Conservation (phyloP, 331 rosid genomes). For the Cucumis variabilis region DNA sequence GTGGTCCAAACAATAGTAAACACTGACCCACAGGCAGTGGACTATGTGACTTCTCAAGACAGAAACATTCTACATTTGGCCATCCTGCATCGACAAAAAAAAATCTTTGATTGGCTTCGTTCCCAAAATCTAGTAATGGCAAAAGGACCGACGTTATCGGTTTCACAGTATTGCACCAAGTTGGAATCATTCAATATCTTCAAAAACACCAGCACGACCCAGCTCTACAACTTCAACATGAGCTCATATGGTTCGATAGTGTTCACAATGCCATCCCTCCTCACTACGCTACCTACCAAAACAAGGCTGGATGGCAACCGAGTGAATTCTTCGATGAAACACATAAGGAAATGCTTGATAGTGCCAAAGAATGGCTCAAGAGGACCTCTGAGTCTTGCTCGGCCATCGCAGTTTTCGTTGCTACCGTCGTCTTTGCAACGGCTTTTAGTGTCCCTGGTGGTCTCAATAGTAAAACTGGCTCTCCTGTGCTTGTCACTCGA, state of each 20-base stretch:
- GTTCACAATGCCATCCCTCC: background rate
- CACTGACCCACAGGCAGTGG: constrained; percentile 38
- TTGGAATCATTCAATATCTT: background rate
- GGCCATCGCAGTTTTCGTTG: constrained; percentile 45
- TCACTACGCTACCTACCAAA: constrained; percentile 28
- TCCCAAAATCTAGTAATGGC: background rate
- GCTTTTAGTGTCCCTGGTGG: constrained; percentile 57
- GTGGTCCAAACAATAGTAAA: constrained; percentile 23
- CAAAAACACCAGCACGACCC: constrained; percentile 9
- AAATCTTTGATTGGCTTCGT: constrained; percentile 9
- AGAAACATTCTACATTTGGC: constrained; percentile 45
- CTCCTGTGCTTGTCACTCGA: constrained; percentile 34
- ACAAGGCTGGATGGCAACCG: constrained; percentile 25
- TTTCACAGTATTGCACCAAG: constrained; percentile 47
- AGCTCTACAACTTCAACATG: constrained; percentile 49
- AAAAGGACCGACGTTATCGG: constrained; percentile 39
- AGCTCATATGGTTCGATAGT: constrained; percentile 46
- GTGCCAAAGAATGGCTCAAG: constrained; percentile 46
- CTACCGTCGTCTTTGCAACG: constrained; percentile 49
- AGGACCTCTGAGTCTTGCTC: constrained; percentile 54
- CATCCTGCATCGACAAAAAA: constrained; percentile 25
- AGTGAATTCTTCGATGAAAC: constrained; percentile 31
- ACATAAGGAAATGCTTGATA: constrained; percentile 30
- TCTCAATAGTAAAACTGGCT: constrained; percentile 24
- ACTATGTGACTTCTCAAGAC: constrained; percentile 18